phyloP scores from a whole-genome alignment of 2,329 filamentous ascomycete genomes.

The Aspergillus persii region DNA sequence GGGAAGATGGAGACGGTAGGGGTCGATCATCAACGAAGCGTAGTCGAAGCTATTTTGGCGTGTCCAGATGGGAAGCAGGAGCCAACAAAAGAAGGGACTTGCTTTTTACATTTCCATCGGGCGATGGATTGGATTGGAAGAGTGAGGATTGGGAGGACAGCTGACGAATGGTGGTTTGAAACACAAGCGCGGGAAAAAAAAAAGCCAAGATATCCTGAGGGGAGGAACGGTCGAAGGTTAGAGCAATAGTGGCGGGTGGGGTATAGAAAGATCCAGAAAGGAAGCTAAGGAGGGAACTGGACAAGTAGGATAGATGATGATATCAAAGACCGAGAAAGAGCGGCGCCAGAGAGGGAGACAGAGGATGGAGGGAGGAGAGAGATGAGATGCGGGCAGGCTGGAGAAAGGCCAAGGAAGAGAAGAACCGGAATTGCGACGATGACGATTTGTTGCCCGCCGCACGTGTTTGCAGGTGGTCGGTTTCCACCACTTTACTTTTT shows the following conservation, averaged over 20 bases:
- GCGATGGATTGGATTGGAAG: neutral
- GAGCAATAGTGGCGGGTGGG: neutral
- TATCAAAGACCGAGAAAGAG: neutral
- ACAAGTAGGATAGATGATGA: neutral
- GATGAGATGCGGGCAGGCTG: neutral
- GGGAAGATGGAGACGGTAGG: slow-evolving; percentile 14
- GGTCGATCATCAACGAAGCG: slow-evolving; percentile 15
- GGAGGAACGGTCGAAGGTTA: neutral
- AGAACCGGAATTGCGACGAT: slow-evolving; percentile 1
- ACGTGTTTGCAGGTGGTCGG: neutral
- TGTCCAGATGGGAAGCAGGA: neutral
- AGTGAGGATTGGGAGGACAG: neutral
- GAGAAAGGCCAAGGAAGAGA: slow-evolving; percentile 1
- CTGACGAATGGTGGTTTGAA: neutral
- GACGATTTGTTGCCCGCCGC: neutral
- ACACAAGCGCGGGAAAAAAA: neutral
- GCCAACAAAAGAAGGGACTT: neutral
- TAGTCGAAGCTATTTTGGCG: neutral
- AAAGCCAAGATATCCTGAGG: neutral
- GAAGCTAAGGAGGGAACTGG: neutral
- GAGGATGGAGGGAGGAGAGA: neutral
- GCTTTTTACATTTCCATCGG: neutral
- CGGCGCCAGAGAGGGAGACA: neutral
- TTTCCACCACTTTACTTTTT: neutral
- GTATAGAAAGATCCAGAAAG: neutral